Evolutionary conservation across 2,329 filamentous ascomycete genomes (phyloP).

Genomic region (Curvularia sp.): DNA sequence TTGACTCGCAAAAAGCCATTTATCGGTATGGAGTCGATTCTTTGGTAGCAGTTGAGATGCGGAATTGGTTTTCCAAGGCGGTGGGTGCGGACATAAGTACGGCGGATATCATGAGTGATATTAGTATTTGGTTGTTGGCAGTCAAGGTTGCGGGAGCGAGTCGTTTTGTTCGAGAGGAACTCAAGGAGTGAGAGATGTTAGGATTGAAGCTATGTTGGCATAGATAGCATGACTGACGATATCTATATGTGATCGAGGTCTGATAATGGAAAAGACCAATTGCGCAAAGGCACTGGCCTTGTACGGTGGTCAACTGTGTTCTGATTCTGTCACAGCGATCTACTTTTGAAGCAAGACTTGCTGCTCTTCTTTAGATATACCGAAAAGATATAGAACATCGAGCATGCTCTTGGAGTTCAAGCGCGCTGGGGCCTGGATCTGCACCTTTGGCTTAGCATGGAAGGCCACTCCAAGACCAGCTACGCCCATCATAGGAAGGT

Average conservation of each 20-base stretch:
- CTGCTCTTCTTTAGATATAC: constrained; percentile 72
- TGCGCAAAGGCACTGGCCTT: not conserved
- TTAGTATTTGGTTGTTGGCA: constrained; percentile 19
- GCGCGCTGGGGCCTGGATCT: constrained; percentile 75
- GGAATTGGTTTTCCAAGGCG: constrained; percentile 30
- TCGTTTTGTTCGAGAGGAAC: constrained; percentile 18
- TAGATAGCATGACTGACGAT: not conserved
- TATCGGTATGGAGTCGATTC: constrained; percentile 38
- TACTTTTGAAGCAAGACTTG: constrained; percentile 52
- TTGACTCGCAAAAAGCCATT: constrained; percentile 33
- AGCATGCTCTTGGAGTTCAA: constrained; percentile 74
- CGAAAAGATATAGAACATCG: constrained; percentile 77
- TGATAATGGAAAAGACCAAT: not conserved
- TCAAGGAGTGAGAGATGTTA: constrained; percentile 5
- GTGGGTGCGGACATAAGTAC: constrained; percentile 21
- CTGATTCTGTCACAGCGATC: not conserved
- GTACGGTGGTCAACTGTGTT: not conserved
- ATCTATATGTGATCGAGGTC: not conserved
- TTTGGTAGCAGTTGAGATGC: constrained; percentile 35
- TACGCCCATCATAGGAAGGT: constrained; percentile 78
- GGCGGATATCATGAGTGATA: constrained; percentile 22
- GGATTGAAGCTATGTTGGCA: not conserved
- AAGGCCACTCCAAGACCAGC: constrained; percentile 82
- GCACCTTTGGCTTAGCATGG: constrained; percentile 83
- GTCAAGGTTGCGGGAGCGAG: constrained; percentile 20